phyloP scores from a whole-genome alignment of 169 alveolate species.

The Cryptosporidium sp. region DNA sequence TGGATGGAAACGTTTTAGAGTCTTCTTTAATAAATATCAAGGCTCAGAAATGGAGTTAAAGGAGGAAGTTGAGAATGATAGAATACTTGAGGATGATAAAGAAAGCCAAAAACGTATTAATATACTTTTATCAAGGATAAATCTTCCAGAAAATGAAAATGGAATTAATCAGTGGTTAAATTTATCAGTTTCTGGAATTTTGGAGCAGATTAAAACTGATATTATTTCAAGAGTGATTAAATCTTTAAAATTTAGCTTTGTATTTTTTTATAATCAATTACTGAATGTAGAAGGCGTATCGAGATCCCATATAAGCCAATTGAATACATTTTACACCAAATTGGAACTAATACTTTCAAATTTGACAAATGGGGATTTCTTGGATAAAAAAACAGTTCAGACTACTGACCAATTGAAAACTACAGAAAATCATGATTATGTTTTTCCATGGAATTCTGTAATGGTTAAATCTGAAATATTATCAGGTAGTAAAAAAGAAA shows the following conservation, averaged over 20 bases:
- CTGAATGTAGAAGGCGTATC: constrained; percentile 11
- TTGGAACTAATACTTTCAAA: constrained; percentile 38
- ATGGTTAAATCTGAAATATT: not conserved
- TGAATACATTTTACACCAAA: constrained; percentile 30
- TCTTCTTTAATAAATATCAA: not conserved
- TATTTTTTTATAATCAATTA: constrained; percentile 48
- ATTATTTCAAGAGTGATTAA: constrained; percentile 30
- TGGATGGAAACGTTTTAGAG: constrained; percentile 39
- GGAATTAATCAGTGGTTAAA: constrained; percentile 28
- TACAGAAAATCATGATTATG: not conserved
- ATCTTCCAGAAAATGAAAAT: constrained; percentile 25
- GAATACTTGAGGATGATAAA: not conserved
- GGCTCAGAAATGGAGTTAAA: not conserved
- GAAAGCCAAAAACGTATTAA: not conserved
- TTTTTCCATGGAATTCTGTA: constrained; percentile 54
- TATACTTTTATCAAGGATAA: constrained; percentile 20
- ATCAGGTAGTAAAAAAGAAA: not conserved
- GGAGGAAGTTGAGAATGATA: not conserved
- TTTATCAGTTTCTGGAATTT: constrained; percentile 10
- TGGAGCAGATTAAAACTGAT: constrained; percentile 21
- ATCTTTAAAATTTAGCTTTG: constrained; percentile 47
- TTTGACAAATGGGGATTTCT: constrained; percentile 7
- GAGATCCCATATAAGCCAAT: constrained; percentile 24
- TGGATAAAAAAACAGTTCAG: not conserved
- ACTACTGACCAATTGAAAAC: not conserved